Percentiles rank a stretch among this genome's conserved stretches.
These are phyloP conservation scores for Apiospora phragmitis DNA, from an alignment of 2,329 filamentous ascomycete genomes.

Conservation along the genomic window DNA sequence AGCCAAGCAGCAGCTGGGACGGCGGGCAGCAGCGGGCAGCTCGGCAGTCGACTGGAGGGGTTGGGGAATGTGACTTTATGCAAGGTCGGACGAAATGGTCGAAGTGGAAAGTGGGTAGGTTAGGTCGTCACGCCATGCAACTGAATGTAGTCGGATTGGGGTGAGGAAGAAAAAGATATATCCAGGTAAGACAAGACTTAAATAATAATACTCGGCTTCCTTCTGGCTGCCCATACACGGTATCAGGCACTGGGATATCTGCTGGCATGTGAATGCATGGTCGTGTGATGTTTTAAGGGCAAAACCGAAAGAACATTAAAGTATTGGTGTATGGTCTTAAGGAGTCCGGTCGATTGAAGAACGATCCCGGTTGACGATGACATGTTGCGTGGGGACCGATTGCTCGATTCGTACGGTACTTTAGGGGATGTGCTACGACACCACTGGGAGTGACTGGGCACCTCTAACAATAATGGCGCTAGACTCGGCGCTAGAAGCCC, in stretches of 20 bases:
- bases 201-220: background rate
- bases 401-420: background rate
- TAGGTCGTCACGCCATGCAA: conserved; percentile 9
- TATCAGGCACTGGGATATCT: background rate
- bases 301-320: background rate
- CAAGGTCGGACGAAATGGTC: background rate
- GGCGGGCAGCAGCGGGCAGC: background rate
- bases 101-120: conserved; percentile 7
- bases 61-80: conserved; percentile 4
- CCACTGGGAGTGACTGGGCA: too few species aligned
- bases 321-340: background rate
- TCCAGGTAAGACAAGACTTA: background rate
- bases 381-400: conserved; percentile 10
- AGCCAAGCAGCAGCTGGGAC: conserved; percentile 16
- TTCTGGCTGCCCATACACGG: background rate
- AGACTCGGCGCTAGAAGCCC: conserved; percentile 1
- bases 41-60: background rate
- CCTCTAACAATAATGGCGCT: background rate
- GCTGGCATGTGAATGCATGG: background rate
- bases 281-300: background rate
- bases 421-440: background rate
- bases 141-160: background rate
- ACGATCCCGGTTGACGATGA: conserved; percentile 8
- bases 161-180: background rate
- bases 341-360: background rate